A percentile compares a stretch with the other conserved stretches of the same genome.
Evolutionary conservation across 2,329 filamentous ascomycete genomes (phyloP).

Genomic region (Nothopassalora personata): DNA sequence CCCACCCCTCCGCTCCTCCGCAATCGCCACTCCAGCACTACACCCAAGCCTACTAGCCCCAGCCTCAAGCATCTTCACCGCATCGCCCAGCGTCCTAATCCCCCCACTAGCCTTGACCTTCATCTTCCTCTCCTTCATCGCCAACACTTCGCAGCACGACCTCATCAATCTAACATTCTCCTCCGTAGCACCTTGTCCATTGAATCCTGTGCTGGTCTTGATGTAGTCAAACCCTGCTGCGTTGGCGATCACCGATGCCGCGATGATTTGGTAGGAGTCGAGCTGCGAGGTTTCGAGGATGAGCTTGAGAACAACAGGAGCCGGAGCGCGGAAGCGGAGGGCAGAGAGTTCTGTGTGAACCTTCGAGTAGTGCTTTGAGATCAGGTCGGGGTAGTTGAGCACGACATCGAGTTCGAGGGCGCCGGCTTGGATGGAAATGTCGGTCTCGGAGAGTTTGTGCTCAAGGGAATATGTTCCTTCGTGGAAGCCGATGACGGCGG

Average conservation of each 20-base stretch:
- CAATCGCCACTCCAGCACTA: conserved; percentile 52
- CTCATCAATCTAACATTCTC: conserved; percentile 53
- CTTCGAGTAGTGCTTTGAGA: conserved; percentile 37
- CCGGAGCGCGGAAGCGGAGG: conserved; percentile 45
- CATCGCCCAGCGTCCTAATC: conserved; percentile 47
- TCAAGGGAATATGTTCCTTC: conserved; percentile 52
- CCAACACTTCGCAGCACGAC: conserved; percentile 42
- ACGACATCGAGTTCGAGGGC: conserved; percentile 57
- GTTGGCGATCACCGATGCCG: conserved; percentile 48
- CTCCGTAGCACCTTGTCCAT: conserved; percentile 49
- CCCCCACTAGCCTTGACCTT: conserved; percentile 48
- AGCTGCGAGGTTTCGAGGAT: conserved; percentile 57
- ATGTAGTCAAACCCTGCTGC: conserved; percentile 54
- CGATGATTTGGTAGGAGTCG: conserved; percentile 45
- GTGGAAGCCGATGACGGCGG: conserved; percentile 56
- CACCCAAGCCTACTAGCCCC: conserved; percentile 54
- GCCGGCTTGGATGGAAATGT: conserved; percentile 45
- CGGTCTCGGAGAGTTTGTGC: conserved; percentile 49
- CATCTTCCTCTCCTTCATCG: conserved; percentile 16
- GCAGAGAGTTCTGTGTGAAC: conserved; percentile 51
- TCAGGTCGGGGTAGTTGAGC: conserved; percentile 49
- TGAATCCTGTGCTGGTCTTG: conserved; percentile 58
- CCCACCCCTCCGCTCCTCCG: conserved; percentile 41
- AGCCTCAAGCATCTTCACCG: conserved; percentile 50
- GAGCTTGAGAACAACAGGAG: conserved; percentile 46